A percentile compares a stretch with the other conserved stretches of the same genome.
Evolutionary conservation across 495 filamentous ascomycete genomes (phyloP).

Genomic region (Penicillium atrosanguineum): DNA sequence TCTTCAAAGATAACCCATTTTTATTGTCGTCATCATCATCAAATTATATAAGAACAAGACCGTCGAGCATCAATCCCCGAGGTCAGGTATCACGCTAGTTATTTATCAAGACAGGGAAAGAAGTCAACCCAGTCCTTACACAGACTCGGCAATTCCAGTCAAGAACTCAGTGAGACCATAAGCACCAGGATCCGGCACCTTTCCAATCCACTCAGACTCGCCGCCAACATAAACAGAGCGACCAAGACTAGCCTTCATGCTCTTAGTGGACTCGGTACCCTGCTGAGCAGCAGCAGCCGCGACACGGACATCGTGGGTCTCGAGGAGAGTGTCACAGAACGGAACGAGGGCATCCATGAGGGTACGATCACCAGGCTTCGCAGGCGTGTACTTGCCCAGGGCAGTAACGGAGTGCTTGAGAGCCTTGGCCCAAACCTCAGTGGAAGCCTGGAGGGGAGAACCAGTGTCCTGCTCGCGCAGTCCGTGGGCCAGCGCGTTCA

Average conservation of each 20-base stretch:
- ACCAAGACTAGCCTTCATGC: slow-evolving; percentile 86
- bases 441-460: slow-evolving; percentile 46
- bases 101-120: slow-evolving; percentile 8
- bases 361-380: slow-evolving; percentile 83
- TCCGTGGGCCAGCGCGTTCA: slow-evolving; percentile 81
- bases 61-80: not conserved
- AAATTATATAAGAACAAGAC: slow-evolving; percentile 24
- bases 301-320: slow-evolving; percentile 59
- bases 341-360: slow-evolving; percentile 87
- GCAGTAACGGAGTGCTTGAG: slow-evolving; percentile 66
- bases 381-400: slow-evolving; percentile 83
- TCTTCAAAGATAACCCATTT: not conserved
- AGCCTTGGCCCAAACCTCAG: slow-evolving; percentile 70
- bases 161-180: slow-evolving; percentile 81
- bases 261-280: slow-evolving; percentile 80
- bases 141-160: slow-evolving; percentile 64
- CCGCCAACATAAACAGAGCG: slow-evolving; percentile 90
- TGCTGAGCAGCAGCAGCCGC: slow-evolving; percentile 73
- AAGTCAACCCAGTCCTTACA: slow-evolving; percentile 5
- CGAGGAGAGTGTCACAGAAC: slow-evolving; percentile 69
- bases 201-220: slow-evolving; percentile 65
- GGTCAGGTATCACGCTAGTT: slow-evolving; percentile 9
- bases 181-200: slow-evolving; percentile 90
- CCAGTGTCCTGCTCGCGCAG: slow-evolving; percentile 58
- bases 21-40: slow-evolving; percentile 22